Evolutionary conservation across 352 stramenopile genomes (phyloP), one percentile per base, ranked within the genome.

Genomic region (Hyaloperonospora arabidopsidis): DNA sequence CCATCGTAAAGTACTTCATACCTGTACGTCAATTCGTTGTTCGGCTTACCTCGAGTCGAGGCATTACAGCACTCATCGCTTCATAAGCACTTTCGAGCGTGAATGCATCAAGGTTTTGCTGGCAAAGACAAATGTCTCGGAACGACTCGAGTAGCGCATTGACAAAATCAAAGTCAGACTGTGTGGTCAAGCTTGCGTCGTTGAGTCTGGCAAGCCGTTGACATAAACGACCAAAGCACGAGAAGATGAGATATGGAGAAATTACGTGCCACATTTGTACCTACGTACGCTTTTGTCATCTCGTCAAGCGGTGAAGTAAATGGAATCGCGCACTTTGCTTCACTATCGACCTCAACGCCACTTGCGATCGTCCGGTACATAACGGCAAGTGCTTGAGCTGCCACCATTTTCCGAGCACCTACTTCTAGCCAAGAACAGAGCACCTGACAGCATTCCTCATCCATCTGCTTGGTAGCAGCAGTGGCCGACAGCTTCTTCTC

Each of bases 151-250:
- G 46, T 2, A 72, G 32, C 1, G 71, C 64, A 21, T 65, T 74
- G 17, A 61, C 58, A 25, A 76, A 85, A n/a, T 87, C 72, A 36
- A 90, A 87, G 39, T 87, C 74, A 45, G 35, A 23, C 14, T 76
- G 53, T 11, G 59, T 49, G 2, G 49, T 50, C 11, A 87, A 36
- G n/a, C 73, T 25, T 0, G 70, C 25, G 0, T 68, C 55, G 14
- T 70, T 57, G 8, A 88, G 28, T n/a, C 79, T 89, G 38, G 23
- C 12, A 14, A 39, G 25, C 28, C 25, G 25, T 0, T 8, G 25
- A 32, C 25, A 32, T 32, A 4, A 32, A 8, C 5, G 36, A 28
- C n/a, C 40, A 46, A 22, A 47, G 49, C 2, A 52, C 49, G 25
- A 34, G 45, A 51, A 19, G 19, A 38, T 8, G 44, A 21, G 13